phyloP scores from a whole-genome alignment of 2,329 filamentous ascomycete species.

The Diaporthe caulivora region DNA sequence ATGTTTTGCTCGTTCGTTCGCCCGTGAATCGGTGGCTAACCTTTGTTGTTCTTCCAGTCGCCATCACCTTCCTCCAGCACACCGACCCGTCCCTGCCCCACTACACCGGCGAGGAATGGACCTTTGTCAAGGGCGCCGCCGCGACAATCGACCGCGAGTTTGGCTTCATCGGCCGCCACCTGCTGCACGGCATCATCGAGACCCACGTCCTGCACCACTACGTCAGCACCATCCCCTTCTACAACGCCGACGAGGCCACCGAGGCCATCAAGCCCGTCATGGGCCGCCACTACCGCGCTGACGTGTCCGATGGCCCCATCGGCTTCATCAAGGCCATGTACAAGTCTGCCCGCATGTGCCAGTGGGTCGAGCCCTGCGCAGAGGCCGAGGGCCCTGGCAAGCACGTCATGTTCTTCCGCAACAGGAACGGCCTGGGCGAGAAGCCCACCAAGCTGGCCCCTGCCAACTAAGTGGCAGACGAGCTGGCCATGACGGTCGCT shows the following conservation, averaged over 20 bases:
- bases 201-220: conserved; percentile 99
- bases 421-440: conserved; percentile 87
- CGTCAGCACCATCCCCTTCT: conserved; percentile 95
- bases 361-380: conserved; percentile 95
- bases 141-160: conserved; percentile 98
- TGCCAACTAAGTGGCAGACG: background rate
- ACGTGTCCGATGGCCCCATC: conserved; percentile 79
- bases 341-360: conserved; percentile 86
- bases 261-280: conserved; percentile 96
- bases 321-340: conserved; percentile 91
- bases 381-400: conserved; percentile 84
- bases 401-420: conserved; percentile 94
- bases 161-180: conserved; percentile 90
- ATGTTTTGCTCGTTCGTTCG: background rate
- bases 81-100: conserved; percentile 95
- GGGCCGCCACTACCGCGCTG: conserved; percentile 93
- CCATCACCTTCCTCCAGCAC: conserved; percentile 98
- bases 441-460: conserved; percentile 50
- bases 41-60: conserved; percentile 68
- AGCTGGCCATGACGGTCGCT: background rate
- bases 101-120: conserved; percentile 90
- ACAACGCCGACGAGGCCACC: conserved; percentile 93
- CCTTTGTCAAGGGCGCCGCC: conserved; percentile 91
- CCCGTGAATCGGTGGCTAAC: conserved; percentile 17
- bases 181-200: conserved; percentile 97